These are phyloP conservation scores for Suhomyces bribrorum DNA, from an alignment of 1,139 yeast genomes.

Conservation along the genomic window DNA sequence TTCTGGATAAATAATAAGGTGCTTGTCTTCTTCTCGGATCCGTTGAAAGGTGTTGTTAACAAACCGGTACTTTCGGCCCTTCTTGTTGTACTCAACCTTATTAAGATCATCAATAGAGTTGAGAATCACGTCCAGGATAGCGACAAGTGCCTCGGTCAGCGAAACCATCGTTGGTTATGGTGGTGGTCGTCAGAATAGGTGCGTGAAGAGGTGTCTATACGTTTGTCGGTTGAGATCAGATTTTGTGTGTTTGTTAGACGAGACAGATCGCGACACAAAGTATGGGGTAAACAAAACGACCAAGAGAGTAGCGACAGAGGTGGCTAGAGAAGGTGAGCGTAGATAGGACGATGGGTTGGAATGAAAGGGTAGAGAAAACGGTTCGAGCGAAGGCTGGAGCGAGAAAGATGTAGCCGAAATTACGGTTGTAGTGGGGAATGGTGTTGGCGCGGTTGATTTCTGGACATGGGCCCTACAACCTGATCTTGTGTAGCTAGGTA, in stretches of 20 bases:
- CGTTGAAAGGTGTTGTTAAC: slow-evolving; percentile 53
- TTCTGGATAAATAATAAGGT: slow-evolving; percentile 45
- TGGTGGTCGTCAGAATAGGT: not conserved
- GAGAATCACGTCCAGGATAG: slow-evolving; percentile 24
- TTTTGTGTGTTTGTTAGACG: slow-evolving; percentile 1
- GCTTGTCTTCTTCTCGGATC: slow-evolving; percentile 53
- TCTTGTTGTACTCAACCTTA: slow-evolving; percentile 47
- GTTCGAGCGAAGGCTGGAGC: too few species aligned
- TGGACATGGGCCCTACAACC: too few species aligned
- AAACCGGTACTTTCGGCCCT: slow-evolving; percentile 54
- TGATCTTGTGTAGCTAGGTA: too few species aligned
- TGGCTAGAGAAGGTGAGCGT: not conserved
- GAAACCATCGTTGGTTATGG: slow-evolving; percentile 7
- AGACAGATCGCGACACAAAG: not conserved
- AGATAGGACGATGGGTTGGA: not conserved
- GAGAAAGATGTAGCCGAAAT: too few species aligned
- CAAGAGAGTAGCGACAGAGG: not conserved
- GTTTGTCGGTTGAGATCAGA: not conserved
- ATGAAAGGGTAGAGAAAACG: not conserved
- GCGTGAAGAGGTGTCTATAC: not conserved
- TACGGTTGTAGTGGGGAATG: too few species aligned
- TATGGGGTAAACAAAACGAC: not conserved
- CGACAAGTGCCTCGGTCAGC: slow-evolving; percentile 21
- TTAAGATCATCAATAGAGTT: slow-evolving; percentile 30
- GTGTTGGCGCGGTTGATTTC: too few species aligned